A percentile compares a stretch with the other conserved stretches of the same genome.
Evolutionary conservation across 2,329 filamentous ascomycete genomes (phyloP).

Genomic region (Epichloe glyceriae): DNA sequence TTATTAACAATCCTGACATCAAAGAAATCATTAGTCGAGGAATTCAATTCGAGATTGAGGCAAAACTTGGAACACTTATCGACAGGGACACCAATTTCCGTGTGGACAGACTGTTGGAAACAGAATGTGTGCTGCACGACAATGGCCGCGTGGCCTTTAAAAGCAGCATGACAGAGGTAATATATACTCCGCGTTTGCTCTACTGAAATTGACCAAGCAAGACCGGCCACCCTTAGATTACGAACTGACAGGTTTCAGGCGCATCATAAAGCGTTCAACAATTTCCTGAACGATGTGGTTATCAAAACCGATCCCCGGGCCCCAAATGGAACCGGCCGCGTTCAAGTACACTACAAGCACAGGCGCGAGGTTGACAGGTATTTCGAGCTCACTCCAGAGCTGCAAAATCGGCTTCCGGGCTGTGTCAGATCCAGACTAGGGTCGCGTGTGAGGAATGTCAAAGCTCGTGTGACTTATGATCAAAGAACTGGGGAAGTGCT

Average conservation of each 20-base stretch:
- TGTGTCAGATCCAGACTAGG: slow-evolving; percentile 47
- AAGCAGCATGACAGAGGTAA: slow-evolving; percentile 82
- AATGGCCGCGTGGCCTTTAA: slow-evolving; percentile 55
- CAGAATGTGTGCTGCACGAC: slow-evolving; percentile 57
- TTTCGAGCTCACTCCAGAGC: slow-evolving; percentile 54
- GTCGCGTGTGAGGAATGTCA: slow-evolving; percentile 30
- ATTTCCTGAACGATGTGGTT: slow-evolving; percentile 64
- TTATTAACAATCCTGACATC: slow-evolving; percentile 54
- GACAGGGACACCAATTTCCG: slow-evolving; percentile 58
- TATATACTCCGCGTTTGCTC: slow-evolving; percentile 20
- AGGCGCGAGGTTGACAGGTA: slow-evolving; percentile 74
- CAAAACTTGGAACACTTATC: slow-evolving; percentile 75
- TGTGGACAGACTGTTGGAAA: slow-evolving; percentile 52
- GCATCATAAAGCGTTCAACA: slow-evolving; percentile 75
- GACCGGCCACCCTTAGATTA: no score
- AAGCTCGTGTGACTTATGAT: slow-evolving; percentile 58
- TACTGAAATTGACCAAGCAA: neutral
- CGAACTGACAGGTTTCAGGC: slow-evolving; percentile 30
- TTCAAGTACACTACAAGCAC: slow-evolving; percentile 68
- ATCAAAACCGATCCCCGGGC: slow-evolving; percentile 43
- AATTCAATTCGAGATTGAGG: slow-evolving; percentile 83
- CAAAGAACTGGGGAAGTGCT: slow-evolving; percentile 57
- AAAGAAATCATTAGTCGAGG: slow-evolving; percentile 49
- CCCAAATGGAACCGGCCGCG: slow-evolving; percentile 32
- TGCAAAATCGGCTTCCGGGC: slow-evolving; percentile 48